These are phyloP conservation scores for Alternaria tenuissima DNA, from an alignment of 2,329 filamentous ascomycete genomes.

Conservation along the genomic window DNA sequence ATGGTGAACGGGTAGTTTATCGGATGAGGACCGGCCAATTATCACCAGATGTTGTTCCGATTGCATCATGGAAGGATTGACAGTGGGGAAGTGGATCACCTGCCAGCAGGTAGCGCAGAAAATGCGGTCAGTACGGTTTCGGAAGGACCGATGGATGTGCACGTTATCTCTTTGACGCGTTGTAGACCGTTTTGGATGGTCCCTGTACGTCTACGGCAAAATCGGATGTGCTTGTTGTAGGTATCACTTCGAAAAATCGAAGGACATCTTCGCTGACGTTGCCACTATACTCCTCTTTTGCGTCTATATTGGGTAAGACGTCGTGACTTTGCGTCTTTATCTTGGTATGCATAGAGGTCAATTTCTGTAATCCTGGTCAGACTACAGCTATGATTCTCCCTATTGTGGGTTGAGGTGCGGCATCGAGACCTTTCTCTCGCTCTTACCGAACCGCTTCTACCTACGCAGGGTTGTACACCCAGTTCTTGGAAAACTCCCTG, in stretches of 20 bases:
- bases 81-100: slow-evolving; percentile 6
- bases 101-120: slow-evolving; percentile 1
- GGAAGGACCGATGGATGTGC: not conserved
- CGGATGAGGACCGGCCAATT: not conserved
- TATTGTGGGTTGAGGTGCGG: not conserved
- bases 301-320: not conserved
- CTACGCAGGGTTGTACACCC: not conserved
- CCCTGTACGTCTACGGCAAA: not conserved
- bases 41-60: not conserved
- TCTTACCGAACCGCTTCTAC: not conserved
- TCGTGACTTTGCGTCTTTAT: not conserved
- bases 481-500: not conserved
- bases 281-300: not conserved
- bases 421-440: not conserved
- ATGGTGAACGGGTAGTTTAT: not conserved
- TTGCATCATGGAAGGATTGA: not conserved
- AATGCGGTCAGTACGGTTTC: slow-evolving; percentile 7
- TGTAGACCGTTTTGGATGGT: not conserved
- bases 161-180: not conserved
- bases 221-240: not conserved
- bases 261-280: not conserved
- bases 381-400: not conserved
- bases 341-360: not conserved
- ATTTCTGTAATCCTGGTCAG: not conserved
- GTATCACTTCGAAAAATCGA: not conserved